Conservation (phyloP, 805 yeast species). For the Lipomyces kockii region DNA sequence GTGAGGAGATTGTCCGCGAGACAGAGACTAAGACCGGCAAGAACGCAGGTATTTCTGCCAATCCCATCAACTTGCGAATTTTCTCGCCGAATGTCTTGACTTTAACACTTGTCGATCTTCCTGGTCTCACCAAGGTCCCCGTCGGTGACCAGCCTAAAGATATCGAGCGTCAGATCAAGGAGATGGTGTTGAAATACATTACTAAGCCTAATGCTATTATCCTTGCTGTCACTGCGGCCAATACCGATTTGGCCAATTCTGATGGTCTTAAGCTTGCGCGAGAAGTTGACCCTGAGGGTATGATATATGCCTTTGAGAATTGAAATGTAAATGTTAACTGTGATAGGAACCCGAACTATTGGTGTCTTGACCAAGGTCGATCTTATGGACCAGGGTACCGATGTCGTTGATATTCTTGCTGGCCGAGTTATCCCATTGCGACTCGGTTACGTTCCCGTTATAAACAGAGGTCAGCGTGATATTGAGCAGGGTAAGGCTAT, state of each 20-base stretch:
- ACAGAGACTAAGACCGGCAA: constrained; percentile 79
- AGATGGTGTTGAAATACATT: constrained; percentile 88
- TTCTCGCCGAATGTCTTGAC: constrained; percentile 94
- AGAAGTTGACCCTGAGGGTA: constrained; percentile 96
- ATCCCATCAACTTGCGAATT: constrained; percentile 90
- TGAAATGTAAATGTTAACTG: neutral
- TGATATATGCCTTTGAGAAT: neutral
- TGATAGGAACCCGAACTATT: constrained; percentile 65
- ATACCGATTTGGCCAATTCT: constrained; percentile 94
- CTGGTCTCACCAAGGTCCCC: constrained; percentile 97
- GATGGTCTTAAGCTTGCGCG: constrained; percentile 96
- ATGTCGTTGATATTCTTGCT: constrained; percentile 91
- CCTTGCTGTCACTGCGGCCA: constrained; percentile 92
- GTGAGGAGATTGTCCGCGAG: constrained; percentile 88
- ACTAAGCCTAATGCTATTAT: constrained; percentile 95
- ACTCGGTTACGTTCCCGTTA: constrained; percentile 95
- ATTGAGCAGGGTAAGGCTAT: constrained; percentile 87
- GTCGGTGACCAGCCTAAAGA: constrained; percentile 99
- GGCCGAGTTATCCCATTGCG: constrained; percentile 94
- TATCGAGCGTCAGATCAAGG: constrained; percentile 91
- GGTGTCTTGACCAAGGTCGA: constrained; percentile 97
- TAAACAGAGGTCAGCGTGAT: constrained; percentile 96
- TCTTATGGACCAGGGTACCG: constrained; percentile 97
- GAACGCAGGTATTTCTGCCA: constrained; percentile 83
- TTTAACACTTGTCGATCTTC: constrained; percentile 91